Evolutionary conservation across 2,329 filamentous ascomycete species (phyloP).

Genomic region (Aspergillus terreus): DNA sequence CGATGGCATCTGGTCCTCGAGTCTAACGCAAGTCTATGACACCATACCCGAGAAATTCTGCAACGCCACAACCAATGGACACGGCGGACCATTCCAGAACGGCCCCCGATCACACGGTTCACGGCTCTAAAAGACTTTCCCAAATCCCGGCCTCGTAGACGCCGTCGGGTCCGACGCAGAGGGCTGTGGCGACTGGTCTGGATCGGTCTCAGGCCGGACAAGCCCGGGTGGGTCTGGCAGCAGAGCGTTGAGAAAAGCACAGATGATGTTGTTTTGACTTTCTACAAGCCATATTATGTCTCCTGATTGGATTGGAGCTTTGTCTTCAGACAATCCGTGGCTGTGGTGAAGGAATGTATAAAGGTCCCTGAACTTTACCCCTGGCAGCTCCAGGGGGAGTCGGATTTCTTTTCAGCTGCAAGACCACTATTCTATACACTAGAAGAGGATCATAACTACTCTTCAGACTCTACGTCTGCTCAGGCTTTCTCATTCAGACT

Average conservation of each 20-base stretch:
- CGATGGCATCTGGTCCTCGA: background rate
- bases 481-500: background rate
- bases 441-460: background rate
- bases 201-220: background rate
- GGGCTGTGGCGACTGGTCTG: slow-evolving; percentile 1
- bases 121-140: background rate
- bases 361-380: background rate
- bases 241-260: background rate
- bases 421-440: background rate
- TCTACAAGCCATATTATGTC: background rate
- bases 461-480: background rate
- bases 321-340: background rate
- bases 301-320: background rate
- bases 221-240: background rate
- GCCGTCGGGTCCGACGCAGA: background rate
- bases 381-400: background rate
- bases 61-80: background rate
- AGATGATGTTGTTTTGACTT: background rate
- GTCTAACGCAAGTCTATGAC: slow-evolving; percentile 9
- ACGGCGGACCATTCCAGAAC: background rate
- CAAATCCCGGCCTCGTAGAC: background rate
- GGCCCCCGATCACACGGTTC: background rate
- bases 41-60: slow-evolving; percentile 2
- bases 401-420: background rate
- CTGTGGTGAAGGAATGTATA: background rate